A percentile compares a stretch with the other conserved stretches of the same genome.
Conservation (phyloP, 768 basidiomycete genomes). For the Hypsizygus marmoreus region DNA sequence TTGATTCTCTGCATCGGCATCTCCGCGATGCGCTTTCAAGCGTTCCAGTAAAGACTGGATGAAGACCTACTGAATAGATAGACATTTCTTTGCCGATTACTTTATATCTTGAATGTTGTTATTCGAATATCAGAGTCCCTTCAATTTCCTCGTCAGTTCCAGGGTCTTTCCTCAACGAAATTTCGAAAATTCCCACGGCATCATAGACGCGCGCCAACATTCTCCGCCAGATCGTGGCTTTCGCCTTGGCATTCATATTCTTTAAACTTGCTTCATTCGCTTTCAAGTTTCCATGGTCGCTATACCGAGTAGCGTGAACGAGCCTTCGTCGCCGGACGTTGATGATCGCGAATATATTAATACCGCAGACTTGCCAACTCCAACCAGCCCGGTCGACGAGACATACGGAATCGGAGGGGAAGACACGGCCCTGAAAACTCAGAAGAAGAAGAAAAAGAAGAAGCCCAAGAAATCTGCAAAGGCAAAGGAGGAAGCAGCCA, state of each 20-base stretch:
- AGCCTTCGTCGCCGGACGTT: slow-evolving; percentile 11
- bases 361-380: slow-evolving; percentile 13
- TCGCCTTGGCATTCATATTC: no score
- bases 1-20: neutral
- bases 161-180: no score
- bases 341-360: slow-evolving; percentile 10
- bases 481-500: slow-evolving; percentile 38
- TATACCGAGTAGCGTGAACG: no score
- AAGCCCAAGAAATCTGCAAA: slow-evolving; percentile 59
- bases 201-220: no score
- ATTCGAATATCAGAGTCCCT: no score
- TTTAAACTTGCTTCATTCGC: no score
- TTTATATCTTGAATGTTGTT: no score
- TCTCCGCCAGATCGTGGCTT: no score
- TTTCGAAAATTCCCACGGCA: no score
- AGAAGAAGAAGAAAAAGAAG: slow-evolving; percentile 74
- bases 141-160: neutral
- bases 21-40: neutral
- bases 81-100: no score
- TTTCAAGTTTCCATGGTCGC: no score
- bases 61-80: no score
- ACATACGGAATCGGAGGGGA: slow-evolving; percentile 30
- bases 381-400: slow-evolving; percentile 25
- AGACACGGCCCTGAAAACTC: slow-evolving; percentile 24
- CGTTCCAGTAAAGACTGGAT: neutral